Evolutionary conservation across 2,329 filamentous ascomycete genomes (phyloP).

Genomic region (Aspergillaceae sp.): DNA sequence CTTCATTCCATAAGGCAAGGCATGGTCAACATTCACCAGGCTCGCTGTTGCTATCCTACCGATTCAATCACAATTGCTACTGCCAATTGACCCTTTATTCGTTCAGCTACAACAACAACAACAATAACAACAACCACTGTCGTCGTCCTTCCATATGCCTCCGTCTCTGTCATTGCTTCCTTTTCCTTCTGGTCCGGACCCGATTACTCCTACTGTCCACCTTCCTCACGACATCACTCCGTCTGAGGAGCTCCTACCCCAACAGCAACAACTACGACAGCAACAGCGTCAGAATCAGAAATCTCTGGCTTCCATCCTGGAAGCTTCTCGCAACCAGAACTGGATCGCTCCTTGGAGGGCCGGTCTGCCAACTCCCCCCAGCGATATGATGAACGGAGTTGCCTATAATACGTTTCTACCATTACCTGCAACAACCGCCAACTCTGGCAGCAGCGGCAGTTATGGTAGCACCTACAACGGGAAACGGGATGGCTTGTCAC

Average conservation of each 20-base stretch:
- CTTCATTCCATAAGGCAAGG: slow-evolving; percentile 23
- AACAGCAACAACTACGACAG: neutral
- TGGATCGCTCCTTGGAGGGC: slow-evolving; percentile 32
- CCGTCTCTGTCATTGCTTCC: slow-evolving; percentile 19
- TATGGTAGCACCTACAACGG: slow-evolving; percentile 16
- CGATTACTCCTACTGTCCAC: slow-evolving; percentile 16
- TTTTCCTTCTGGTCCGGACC: slow-evolving; percentile 18
- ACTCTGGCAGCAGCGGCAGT: slow-evolving; percentile 7
- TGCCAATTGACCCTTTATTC: neutral
- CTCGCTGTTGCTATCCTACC: slow-evolving; percentile 16
- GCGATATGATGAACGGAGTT: slow-evolving; percentile 38
- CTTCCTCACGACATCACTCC: slow-evolving; percentile 10
- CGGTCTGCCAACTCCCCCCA: slow-evolving; percentile 35
- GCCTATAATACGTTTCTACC: slow-evolving; percentile 27
- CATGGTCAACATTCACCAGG: slow-evolving; percentile 20
- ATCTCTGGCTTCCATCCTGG: slow-evolving; percentile 2
- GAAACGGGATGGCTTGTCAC: slow-evolving; percentile 18
- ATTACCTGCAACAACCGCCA: neutral
- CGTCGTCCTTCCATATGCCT: slow-evolving; percentile 24
- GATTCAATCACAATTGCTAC: slow-evolving; percentile 2
- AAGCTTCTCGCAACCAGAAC: slow-evolving; percentile 10
- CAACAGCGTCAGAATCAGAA: neutral
- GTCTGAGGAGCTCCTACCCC: slow-evolving; percentile 4
- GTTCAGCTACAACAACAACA: neutral
- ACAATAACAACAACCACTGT: too few relatives aligned